Base-by-base conservation (phyloP, 805 yeast genomes). In the Suhomyces pyralidae region DNA sequence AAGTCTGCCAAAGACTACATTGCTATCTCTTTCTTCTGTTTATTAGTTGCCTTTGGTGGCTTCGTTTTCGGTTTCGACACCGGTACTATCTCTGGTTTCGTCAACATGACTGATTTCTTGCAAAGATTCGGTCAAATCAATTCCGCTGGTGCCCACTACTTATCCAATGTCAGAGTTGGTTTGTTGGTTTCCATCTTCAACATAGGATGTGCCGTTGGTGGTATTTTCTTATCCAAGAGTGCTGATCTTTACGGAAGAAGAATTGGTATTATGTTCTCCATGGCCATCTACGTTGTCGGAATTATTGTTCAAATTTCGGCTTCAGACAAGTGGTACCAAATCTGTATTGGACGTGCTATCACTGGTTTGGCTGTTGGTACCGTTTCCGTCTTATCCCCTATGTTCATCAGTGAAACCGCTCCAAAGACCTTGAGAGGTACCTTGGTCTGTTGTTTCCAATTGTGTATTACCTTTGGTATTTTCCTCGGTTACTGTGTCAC, bases 1-100 rank as follows among this genome's bases (percentile, higher is more conserved):
- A 73, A 69, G 56, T 54, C 68, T 14, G 53, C 58, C 44, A 68
- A 65, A 50, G 77, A 70, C 34, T 67, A 74, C 55, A 40, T 67
- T 14, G 57, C 69, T 25, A 69, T 72, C 63, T 50, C 72, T 71
- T 26, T 60, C 24, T 63, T 65, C 49, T 65, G 69, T 53, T 45
- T 62, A n/a, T 52, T 65, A 51, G 64, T 65, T 15, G 66, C 69
- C 26, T 65, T 65, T 34, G 69, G 69, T 43, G 69, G 69, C n/a
- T 64, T 59, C 49, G 66, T 65, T 15, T 65, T 65, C 50, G 69
- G 69, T 25, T 65, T 63, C 57, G 69, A 65, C 50, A 65, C 69
- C 48, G 69, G 69, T 47, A 65, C 69, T 52, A 65, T 65, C 40
- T 65, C 69, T 9, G 69, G 69, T n/a, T 63, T 65, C 51, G 65